These are phyloP conservation scores for Mrakia frigida DNA, from an alignment of 768 basidiomycete genomes.

Conservation along the genomic window DNA sequence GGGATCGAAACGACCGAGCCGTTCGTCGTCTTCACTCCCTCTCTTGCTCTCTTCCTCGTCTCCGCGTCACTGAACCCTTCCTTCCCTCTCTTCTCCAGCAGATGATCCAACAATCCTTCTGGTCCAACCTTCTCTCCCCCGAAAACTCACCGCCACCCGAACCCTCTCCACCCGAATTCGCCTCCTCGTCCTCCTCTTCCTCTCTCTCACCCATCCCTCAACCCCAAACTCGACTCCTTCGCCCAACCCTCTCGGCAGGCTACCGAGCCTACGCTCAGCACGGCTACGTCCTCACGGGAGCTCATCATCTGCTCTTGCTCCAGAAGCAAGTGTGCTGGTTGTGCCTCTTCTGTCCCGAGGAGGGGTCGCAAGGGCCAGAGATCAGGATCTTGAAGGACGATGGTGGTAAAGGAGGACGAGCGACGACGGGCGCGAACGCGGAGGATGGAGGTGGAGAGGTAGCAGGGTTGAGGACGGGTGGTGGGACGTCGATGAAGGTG, in stretches of 20 bases:
- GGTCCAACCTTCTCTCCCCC: neutral
- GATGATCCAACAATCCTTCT: slow-evolving; percentile 15
- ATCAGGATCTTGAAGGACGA: neutral
- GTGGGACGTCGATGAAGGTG: neutral
- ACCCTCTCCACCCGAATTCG: neutral
- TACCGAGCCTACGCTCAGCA: slow-evolving; percentile 9
- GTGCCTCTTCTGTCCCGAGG: neutral
- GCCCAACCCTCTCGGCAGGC: slow-evolving; percentile 2
- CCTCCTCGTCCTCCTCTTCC: neutral
- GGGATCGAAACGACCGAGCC: slow-evolving; percentile 9
- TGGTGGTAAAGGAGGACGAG: neutral
- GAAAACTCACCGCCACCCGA: slow-evolving; percentile 1
- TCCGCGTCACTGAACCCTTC: no score
- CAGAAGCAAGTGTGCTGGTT: neutral
- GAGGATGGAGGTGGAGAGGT: neutral
- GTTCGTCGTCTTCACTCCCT: neutral
- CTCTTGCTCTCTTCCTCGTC: neutral
- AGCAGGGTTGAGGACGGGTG: no score
- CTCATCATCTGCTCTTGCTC: neutral
- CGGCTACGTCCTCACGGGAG: slow-evolving; percentile 9
- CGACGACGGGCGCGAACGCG: neutral
- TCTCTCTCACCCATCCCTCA: neutral
- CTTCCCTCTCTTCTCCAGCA: neutral
- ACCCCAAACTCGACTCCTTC: neutral
- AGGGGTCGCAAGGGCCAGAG: slow-evolving; percentile 3